A percentile compares a stretch with the other conserved stretches of the same genome.
Conservation (phyloP, 2,329 filamentous ascomycete species). For the Xylaria sp. region DNA sequence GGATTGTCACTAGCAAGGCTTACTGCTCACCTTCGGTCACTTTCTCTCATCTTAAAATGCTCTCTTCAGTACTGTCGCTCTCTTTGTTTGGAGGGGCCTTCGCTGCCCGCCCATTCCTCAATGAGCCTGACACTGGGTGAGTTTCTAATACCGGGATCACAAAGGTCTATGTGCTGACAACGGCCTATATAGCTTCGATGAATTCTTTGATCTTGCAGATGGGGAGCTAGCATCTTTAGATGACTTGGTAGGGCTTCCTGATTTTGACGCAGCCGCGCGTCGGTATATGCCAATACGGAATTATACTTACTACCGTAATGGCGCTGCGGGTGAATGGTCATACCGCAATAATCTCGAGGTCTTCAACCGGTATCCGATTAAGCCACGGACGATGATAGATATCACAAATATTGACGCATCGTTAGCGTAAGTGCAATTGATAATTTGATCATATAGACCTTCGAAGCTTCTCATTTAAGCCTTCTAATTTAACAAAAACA, state of each 20-base stretch:
- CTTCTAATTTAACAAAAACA: neutral
- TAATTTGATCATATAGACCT: neutral
- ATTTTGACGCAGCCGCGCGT: slow-evolving; percentile 1
- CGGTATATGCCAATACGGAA: neutral
- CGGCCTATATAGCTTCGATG: neutral
- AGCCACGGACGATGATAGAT: neutral
- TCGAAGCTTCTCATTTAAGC: neutral
- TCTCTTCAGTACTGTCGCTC: neutral
- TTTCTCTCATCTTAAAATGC: neutral
- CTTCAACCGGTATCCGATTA: neutral
- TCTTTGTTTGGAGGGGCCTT: neutral
- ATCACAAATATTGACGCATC: neutral
- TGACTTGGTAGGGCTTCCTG: neutral
- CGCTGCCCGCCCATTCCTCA: neutral
- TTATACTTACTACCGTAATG: neutral
- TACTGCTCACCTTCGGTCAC: neutral
- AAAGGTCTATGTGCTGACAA: neutral
- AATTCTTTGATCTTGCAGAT: neutral
- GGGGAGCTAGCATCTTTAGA: neutral
- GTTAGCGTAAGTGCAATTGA: neutral
- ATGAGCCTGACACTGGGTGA: neutral
- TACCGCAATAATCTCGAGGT: neutral
- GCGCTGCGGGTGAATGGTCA: neutral
- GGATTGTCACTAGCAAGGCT: neutral
- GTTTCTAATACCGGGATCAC: neutral